Conservation (phyloP, 2,329 filamentous ascomycete species). For the Botryotinia calthae region DNA sequence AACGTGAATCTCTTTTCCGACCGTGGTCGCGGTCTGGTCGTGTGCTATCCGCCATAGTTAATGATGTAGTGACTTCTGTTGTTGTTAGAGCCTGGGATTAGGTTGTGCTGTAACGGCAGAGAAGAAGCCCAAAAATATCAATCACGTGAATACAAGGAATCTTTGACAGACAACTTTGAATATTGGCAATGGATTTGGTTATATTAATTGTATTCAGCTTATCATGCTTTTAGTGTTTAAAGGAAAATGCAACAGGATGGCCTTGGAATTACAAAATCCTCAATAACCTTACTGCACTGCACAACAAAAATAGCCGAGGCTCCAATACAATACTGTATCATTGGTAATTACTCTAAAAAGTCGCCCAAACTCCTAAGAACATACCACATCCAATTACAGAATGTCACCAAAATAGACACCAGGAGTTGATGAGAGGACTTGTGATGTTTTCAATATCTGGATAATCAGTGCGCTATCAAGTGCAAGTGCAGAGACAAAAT, state of each 20-base stretch:
- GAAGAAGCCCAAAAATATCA: not conserved
- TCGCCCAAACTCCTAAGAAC: not conserved
- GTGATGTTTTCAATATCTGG: not conserved
- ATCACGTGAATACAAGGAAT: not conserved
- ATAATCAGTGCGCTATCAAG: not conserved
- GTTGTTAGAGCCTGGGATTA: not conserved
- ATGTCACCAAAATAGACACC: not conserved
- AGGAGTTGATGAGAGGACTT: not conserved
- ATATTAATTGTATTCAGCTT: not conserved
- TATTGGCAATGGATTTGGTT: not conserved
- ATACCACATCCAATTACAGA: not conserved
- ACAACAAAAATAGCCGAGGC: not conserved
- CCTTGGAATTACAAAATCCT: not conserved
- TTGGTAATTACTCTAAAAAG: not conserved
- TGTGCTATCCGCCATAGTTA: constrained; percentile 19
- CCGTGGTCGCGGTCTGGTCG: not conserved
- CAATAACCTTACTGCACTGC: not conserved
- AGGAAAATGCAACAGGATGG: not conserved
- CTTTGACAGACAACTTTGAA: not conserved
- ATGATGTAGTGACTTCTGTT: not conserved
- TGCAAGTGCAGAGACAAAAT: not conserved
- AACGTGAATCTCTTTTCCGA: constrained; percentile 22
- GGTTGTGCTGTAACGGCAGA: no score
- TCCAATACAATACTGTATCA: not conserved
- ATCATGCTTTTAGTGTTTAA: not conserved